Conservation (phyloP, 2,329 filamentous ascomycete species). For the Penicillium crustosum region DNA sequence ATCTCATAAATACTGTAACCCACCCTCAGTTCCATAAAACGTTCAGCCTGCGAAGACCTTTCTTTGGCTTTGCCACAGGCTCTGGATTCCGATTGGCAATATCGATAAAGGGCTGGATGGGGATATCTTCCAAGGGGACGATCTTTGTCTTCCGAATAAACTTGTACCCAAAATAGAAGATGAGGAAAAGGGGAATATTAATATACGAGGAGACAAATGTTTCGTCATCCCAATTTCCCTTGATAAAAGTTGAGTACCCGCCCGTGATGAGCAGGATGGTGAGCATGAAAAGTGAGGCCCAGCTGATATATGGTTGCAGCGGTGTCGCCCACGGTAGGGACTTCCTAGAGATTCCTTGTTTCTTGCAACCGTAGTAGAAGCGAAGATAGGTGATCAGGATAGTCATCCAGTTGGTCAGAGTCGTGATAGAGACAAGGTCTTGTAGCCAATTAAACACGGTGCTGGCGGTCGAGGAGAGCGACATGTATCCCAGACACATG, state of each 20-base stretch:
- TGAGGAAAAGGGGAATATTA: constrained; percentile 55
- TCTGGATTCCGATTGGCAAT: neutral
- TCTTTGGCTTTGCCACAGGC: neutral
- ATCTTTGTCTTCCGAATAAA: neutral
- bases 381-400: neutral
- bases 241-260: constrained; percentile 12
- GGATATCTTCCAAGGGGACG: neutral
- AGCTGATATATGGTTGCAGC: constrained; percentile 1
- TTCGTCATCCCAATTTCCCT: constrained; percentile 49
- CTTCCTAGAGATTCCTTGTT: neutral
- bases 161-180: neutral
- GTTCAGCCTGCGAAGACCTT: neutral
- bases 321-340: neutral
- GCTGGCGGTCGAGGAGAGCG: neutral
- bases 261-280: neutral
- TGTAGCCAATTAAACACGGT: constrained; percentile 10
- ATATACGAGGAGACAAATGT: constrained; percentile 59
- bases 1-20: neutral
- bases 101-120: neutral
- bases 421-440: neutral
- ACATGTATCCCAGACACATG: constrained; percentile 7
- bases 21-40: neutral
- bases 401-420: constrained; percentile 3
- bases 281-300: neutral
- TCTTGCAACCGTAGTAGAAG: constrained; percentile 1